phyloP scores from a whole-genome alignment of 495 filamentous ascomycete species.

The Xanthoparmelia taractica region DNA sequence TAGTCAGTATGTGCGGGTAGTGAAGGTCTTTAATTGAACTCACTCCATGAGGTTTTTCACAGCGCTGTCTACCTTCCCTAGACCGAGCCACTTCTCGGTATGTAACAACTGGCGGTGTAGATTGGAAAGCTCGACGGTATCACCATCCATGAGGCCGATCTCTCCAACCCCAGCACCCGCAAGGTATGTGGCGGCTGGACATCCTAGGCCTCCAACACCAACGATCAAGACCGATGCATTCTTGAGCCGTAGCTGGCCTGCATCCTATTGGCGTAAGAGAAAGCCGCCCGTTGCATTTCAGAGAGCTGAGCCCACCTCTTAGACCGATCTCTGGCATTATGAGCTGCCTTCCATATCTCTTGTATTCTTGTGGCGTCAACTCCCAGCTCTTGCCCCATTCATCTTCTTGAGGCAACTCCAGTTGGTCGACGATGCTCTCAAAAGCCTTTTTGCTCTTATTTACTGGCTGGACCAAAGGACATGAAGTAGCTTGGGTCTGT shows the following conservation, averaged over 20 bases:
- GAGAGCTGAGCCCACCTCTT: slow-evolving; percentile 43
- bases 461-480: not conserved
- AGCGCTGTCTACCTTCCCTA: slow-evolving; percentile 73
- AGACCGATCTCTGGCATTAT: slow-evolving; percentile 81
- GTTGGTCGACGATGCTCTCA: not conserved
- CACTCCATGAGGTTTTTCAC: slow-evolving; percentile 57
- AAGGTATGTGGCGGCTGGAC: slow-evolving; percentile 82
- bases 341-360: slow-evolving; percentile 85
- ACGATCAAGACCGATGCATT: slow-evolving; percentile 67
- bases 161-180: slow-evolving; percentile 80
- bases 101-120: slow-evolving; percentile 90
- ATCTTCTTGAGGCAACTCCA: not conserved
- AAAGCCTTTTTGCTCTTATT: not conserved
- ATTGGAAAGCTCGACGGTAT: slow-evolving; percentile 82
- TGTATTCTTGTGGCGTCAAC: slow-evolving; percentile 53
- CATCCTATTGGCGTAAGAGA: slow-evolving; percentile 18
- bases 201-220: slow-evolving; percentile 89
- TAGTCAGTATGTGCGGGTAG: slow-evolving; percentile 11
- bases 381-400: not conserved
- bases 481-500: not conserved
- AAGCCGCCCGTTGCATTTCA: slow-evolving; percentile 9
- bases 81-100: slow-evolving; percentile 59
- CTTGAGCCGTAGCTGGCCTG: slow-evolving; percentile 74
- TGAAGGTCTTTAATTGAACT: slow-evolving; percentile 27
- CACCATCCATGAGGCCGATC: slow-evolving; percentile 78